These are phyloP conservation scores for Ambrosia hybrid DNA, from an alignment of 140 eudicot species.

Conservation along the genomic window DNA sequence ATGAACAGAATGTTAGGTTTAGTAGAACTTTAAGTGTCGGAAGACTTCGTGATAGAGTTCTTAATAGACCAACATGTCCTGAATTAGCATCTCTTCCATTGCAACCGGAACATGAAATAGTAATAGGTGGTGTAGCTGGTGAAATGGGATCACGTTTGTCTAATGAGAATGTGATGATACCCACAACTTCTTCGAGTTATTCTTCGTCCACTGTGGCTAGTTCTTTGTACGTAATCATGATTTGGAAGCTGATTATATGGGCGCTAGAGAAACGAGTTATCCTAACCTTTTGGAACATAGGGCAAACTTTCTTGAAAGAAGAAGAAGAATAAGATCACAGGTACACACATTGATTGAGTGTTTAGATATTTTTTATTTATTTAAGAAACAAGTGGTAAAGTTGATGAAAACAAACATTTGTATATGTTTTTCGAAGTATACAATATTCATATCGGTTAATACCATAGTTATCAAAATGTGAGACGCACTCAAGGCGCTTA, in stretches of 20 bases:
- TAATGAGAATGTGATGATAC: slow-evolving; percentile 35
- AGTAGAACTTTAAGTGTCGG: slow-evolving; percentile 97
- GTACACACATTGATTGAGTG: slow-evolving; percentile 16
- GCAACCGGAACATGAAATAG: slow-evolving; percentile 51
- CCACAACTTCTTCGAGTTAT: slow-evolving; percentile 35
- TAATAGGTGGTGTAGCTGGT: not conserved
- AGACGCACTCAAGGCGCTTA: too few species aligned
- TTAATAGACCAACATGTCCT: slow-evolving; percentile 61
- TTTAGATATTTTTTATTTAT: too few species aligned
- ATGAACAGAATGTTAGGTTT: slow-evolving; percentile 74
- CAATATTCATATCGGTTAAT: too few species aligned
- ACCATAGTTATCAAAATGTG: too few species aligned
- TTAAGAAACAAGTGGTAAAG: too few species aligned
- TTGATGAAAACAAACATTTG: too few species aligned
- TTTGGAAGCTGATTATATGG: slow-evolving; percentile 45
- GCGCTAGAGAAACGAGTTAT: slow-evolving; percentile 60
- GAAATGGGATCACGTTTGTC: slow-evolving; percentile 36
- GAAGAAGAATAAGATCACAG: slow-evolving; percentile 98
- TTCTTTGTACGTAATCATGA: slow-evolving; percentile 35
- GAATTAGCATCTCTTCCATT: slow-evolving; percentile 52
- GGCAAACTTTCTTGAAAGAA: slow-evolving; percentile 82
- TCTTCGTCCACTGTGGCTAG: not conserved
- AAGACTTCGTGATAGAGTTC: slow-evolving; percentile 90
- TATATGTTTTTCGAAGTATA: too few species aligned
- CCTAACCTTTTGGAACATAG: slow-evolving; percentile 77